phyloP scores from a whole-genome alignment of 495 filamentous ascomycete genomes.

The Aspergillus hancockii region DNA sequence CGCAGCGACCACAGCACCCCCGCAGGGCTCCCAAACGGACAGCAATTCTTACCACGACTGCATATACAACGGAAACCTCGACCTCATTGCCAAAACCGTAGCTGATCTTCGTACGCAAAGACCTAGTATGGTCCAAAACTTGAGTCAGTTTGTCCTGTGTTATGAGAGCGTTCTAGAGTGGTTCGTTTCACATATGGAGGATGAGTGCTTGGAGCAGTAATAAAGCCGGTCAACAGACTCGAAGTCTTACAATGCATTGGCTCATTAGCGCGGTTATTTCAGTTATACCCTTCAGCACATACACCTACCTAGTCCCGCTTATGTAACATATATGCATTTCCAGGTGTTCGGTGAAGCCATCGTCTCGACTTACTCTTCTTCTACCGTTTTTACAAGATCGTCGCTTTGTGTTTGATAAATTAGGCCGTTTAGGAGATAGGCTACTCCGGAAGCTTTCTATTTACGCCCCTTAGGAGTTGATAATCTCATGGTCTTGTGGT shows the following conservation, averaged over 20 bases:
- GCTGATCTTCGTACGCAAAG: conserved; percentile 86
- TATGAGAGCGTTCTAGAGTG: conserved; percentile 96
- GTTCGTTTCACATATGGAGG: conserved; percentile 55
- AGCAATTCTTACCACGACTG: conserved; percentile 47
- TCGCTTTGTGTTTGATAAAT: too few species aligned
- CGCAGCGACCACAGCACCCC: conserved; percentile 15
- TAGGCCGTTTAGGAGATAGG: too few species aligned
- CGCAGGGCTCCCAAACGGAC: conserved; percentile 6
- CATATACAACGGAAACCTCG: conserved; percentile 59
- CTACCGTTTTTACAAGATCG: not conserved
- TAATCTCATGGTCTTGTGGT: too few species aligned
- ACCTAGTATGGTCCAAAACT: conserved; percentile 94
- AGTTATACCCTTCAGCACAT: conserved; percentile 3
- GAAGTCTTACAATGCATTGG: not conserved
- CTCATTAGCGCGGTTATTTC: not conserved
- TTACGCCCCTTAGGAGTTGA: too few species aligned
- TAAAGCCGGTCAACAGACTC: not conserved
- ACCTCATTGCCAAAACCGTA: conserved; percentile 82
- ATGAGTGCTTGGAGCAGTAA: conserved; percentile 13
- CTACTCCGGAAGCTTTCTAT: too few species aligned
- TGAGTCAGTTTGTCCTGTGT: conserved; percentile 92
- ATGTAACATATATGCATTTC: conserved; percentile 21
- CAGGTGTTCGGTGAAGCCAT: conserved; percentile 15
- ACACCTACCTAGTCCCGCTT: not conserved
- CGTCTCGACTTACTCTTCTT: not conserved